A percentile compares a stretch with the other conserved stretches of the same genome.
Evolutionary conservation across 257 asterid genomes (phyloP).

Genomic region (Solanum gracilifrons): DNA sequence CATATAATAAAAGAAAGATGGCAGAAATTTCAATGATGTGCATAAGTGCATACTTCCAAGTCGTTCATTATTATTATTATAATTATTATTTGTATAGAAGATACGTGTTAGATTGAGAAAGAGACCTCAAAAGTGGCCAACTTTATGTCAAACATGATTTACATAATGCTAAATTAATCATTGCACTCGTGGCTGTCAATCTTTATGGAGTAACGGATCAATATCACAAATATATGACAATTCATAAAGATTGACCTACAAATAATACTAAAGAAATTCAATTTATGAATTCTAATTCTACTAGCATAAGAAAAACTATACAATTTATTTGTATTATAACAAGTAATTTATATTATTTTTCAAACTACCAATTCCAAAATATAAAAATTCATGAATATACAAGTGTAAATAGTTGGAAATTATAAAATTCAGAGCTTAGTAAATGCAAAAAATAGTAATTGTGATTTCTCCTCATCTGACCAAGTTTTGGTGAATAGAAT

Average conservation of each 20-base stretch:
- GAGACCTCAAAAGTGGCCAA: background rate
- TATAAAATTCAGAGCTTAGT: background rate
- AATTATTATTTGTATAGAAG: background rate
- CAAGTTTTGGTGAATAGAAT: background rate
- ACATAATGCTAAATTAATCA: background rate
- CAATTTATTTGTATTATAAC: background rate
- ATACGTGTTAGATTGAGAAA: background rate
- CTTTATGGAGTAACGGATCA: background rate
- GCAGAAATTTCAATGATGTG: background rate
- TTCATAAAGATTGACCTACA: background rate
- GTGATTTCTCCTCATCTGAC: background rate
- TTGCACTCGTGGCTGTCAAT: conserved; percentile 1
- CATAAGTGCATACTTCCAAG: background rate
- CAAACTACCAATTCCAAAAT: no score
- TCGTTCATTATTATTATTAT: background rate
- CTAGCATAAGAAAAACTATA: background rate
- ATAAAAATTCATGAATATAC: no score
- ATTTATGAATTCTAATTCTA: background rate
- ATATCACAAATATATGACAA: background rate
- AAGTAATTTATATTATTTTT: background rate
- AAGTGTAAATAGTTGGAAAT: background rate
- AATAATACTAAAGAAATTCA: background rate
- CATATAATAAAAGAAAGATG: background rate
- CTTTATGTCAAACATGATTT: background rate
- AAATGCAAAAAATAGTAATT: background rate